phyloP scores from a whole-genome alignment of 2,329 filamentous ascomycete species.

The Colletotrichum scovillei region DNA sequence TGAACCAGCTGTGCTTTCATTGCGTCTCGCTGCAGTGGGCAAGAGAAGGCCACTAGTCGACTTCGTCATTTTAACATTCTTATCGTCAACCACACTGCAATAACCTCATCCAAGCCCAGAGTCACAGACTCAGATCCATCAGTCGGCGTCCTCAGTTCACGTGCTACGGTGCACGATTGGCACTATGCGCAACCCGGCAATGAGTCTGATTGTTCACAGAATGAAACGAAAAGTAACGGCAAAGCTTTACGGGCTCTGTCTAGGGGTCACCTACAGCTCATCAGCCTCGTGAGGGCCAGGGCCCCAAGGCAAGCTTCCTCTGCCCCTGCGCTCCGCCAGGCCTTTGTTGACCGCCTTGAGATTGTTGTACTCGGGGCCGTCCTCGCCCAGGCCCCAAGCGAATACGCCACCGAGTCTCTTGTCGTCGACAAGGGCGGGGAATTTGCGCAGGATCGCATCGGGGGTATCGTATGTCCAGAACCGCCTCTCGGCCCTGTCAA shows the following conservation, averaged over 20 bases:
- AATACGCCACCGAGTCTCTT: slow-evolving; percentile 76
- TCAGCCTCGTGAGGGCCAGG: slow-evolving; percentile 19
- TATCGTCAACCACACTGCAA: not conserved
- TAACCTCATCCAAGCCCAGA: not conserved
- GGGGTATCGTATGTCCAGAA: slow-evolving; percentile 83
- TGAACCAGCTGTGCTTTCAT: not conserved
- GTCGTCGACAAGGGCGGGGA: slow-evolving; percentile 66
- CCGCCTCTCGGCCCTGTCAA: slow-evolving; percentile 66
- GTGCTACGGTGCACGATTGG: not conserved
- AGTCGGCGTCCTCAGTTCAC: not conserved
- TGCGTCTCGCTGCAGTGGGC: not conserved
- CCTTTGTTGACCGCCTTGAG: slow-evolving; percentile 47
- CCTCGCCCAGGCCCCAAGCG: slow-evolving; percentile 81
- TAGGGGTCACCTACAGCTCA: slow-evolving; percentile 34
- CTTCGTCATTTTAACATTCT: not conserved
- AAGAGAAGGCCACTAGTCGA: not conserved
- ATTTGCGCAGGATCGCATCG: slow-evolving; percentile 70
- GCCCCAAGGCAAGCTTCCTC: not conserved
- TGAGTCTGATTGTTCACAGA: slow-evolving; percentile 27
- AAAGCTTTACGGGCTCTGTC: slow-evolving; percentile 10
- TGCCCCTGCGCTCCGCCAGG: slow-evolving; percentile 31
- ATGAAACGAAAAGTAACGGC: not conserved
- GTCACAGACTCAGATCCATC: not conserved
- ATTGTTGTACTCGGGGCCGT: slow-evolving; percentile 59
- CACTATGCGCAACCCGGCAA: slow-evolving; percentile 26